Evolutionary conservation across 495 filamentous ascomycete genomes (phyloP).

Genomic region (Arthonia radiata): DNA sequence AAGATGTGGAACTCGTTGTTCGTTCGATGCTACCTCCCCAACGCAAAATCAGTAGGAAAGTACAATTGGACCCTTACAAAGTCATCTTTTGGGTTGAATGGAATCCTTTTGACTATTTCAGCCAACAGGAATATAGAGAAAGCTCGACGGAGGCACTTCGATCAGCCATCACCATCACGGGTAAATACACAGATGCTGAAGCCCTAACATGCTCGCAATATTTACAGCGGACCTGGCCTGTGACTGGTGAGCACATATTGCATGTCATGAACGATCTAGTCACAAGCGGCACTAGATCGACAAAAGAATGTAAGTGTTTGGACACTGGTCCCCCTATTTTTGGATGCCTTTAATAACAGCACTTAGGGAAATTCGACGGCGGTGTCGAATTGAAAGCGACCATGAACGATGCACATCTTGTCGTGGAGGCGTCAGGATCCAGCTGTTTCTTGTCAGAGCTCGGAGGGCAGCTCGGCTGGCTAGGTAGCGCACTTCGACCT

Average conservation of each 20-base stretch:
- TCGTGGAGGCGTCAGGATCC: constrained; percentile 4
- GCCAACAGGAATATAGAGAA: constrained; percentile 8
- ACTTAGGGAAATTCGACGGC: constrained; percentile 3
- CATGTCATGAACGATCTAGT: constrained; percentile 5
- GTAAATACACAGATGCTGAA: constrained; percentile 10
- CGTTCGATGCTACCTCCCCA: too few relatives aligned
- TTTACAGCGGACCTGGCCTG: constrained; percentile 14
- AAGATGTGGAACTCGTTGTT: too few relatives aligned
- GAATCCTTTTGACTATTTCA: constrained; percentile 9
- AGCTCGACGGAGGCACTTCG: constrained; percentile 5
- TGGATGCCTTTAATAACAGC: constrained; percentile 1
- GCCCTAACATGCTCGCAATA: constrained; percentile 11
- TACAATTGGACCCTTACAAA: too few relatives aligned
- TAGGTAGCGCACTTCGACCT: too few relatives aligned
- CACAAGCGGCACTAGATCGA: constrained; percentile 1
- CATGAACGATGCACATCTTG: constrained; percentile 1
- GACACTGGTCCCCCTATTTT: constrained; percentile 4
- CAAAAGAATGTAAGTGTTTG: constrained; percentile 2
- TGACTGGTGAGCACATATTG: constrained; percentile 8
- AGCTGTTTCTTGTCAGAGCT: constrained; percentile 4
- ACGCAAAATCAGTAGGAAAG: too few relatives aligned
- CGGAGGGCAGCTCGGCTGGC: too few relatives aligned
- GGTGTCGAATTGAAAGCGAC: constrained; percentile 5
- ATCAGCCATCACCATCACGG: constrained; percentile 12
- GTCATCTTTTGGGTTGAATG: constrained; percentile 9